Evolutionary conservation across 2,329 filamentous ascomycete species (phyloP).

Genomic region (Domatiomyces globalis): DNA sequence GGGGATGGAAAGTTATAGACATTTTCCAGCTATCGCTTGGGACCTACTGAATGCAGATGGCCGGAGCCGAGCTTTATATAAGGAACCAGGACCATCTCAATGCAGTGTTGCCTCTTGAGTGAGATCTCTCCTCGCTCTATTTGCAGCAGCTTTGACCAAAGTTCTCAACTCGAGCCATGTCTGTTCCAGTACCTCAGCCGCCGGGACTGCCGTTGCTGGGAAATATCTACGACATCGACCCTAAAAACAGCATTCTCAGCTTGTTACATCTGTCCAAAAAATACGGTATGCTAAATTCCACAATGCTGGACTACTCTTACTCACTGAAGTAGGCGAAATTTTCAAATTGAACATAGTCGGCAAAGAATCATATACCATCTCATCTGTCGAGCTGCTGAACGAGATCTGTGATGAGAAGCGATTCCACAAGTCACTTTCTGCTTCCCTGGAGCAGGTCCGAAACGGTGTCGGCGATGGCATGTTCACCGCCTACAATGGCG

Average conservation of each 20-base stretch:
- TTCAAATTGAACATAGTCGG: constrained; percentile 42
- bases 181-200: constrained; percentile 38
- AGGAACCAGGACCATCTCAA: too few species aligned
- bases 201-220: constrained; percentile 38
- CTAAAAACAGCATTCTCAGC: constrained; percentile 37
- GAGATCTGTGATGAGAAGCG: constrained; percentile 52
- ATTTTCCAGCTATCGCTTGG: too few species aligned
- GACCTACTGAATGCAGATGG: too few species aligned
- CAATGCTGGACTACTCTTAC: not conserved
- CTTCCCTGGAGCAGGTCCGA: constrained; percentile 41
- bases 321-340: constrained; percentile 39
- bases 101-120: too few species aligned
- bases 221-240: constrained; percentile 38
- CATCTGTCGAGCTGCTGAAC: constrained; percentile 43
- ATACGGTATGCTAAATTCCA: constrained; percentile 26
- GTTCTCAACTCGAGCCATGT: too few species aligned
- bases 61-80: too few species aligned
- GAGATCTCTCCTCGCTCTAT: too few species aligned
- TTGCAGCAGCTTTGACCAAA: too few species aligned
- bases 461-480: constrained; percentile 50
- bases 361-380: constrained; percentile 36
- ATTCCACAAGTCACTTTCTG: constrained; percentile 46
- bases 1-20: too few species aligned
- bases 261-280: constrained; percentile 36
- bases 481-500: constrained; percentile 42